phyloP scores from a whole-genome alignment of 2,329 filamentous ascomycete genomes.

The Decorospora gaudefroyi region DNA sequence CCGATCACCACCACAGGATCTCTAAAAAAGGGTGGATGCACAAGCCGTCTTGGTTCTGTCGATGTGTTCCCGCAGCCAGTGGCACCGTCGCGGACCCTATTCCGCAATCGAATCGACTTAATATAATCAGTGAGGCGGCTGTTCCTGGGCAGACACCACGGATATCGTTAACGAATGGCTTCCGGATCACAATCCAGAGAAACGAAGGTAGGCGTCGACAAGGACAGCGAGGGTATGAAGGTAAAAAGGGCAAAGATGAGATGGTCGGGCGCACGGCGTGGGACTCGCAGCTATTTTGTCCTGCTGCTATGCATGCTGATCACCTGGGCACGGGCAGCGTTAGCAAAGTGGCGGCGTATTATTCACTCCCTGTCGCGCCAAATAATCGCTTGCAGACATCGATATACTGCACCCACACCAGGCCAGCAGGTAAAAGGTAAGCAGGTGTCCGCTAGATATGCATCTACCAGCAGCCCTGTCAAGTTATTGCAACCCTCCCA shows the following conservation, averaged over 20 bases:
- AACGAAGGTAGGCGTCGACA: constrained; percentile 19
- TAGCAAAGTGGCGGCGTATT: constrained; percentile 29
- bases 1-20: constrained; percentile 2
- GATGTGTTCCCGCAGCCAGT: constrained; percentile 19
- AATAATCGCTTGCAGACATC: constrained; percentile 1
- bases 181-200: constrained; percentile 3
- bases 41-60: constrained; percentile 16
- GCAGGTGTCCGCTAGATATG: constrained; percentile 7
- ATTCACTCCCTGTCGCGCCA: constrained; percentile 9
- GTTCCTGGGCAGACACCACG: constrained; percentile 3
- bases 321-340: constrained; percentile 35
- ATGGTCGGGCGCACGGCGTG: constrained; percentile 21
- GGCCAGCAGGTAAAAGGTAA: constrained; percentile 7
- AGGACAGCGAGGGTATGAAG: constrained; percentile 33
- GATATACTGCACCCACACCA: constrained; percentile 1
- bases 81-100: constrained; percentile 16
- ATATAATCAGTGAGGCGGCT: constrained; percentile 13
- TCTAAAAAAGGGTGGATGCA: constrained; percentile 4
- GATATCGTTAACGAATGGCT: constrained; percentile 5
- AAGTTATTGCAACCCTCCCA: background rate
- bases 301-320: constrained; percentile 32
- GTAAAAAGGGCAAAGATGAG: constrained; percentile 19
- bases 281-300: constrained; percentile 29
- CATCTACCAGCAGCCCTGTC: constrained; percentile 3
- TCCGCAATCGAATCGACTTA: constrained; percentile 15